A percentile compares a stretch with the other conserved stretches of the same genome.
phyloP scores from a whole-genome alignment of 768 basidiomycete species.

The Phaeotremella fagi region DNA sequence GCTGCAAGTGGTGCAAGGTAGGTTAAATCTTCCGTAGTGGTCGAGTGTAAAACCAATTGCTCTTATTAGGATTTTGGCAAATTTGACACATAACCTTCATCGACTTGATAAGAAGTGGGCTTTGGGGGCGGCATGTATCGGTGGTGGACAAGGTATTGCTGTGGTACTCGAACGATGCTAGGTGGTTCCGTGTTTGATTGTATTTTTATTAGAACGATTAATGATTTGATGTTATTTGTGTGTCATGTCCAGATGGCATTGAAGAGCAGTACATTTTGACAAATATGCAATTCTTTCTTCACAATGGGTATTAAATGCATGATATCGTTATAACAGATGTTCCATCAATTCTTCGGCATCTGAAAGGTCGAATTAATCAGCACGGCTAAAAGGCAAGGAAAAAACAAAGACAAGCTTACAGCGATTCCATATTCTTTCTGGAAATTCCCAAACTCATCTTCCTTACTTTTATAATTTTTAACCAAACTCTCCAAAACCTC shows the following conservation, averaged over 20 bases:
- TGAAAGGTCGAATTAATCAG: background rate
- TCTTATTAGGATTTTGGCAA: constrained; percentile 42
- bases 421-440: constrained; percentile 53
- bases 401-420: constrained; percentile 47
- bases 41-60: background rate
- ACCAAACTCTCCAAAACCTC: constrained; percentile 71
- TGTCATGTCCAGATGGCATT: too few species aligned
- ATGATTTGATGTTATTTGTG: too few species aligned
- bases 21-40: background rate
- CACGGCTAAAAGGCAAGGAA: background rate
- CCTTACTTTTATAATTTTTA: constrained; percentile 69
- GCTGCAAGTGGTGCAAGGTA: constrained; percentile 35
- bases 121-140: constrained; percentile 51
- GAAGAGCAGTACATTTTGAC: too few species aligned
- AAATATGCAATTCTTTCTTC: background rate
- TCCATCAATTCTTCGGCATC: background rate
- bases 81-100: constrained; percentile 49
- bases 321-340: background rate
- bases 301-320: background rate
- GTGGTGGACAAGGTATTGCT: constrained; percentile 49
- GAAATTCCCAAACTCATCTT: constrained; percentile 45
- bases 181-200: background rate
- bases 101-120: constrained; percentile 49
- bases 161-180: constrained; percentile 44
- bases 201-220: too few species aligned